phyloP scores from a whole-genome alignment of 2,329 filamentous ascomycete species.

The Colletotrichum abscissum region DNA sequence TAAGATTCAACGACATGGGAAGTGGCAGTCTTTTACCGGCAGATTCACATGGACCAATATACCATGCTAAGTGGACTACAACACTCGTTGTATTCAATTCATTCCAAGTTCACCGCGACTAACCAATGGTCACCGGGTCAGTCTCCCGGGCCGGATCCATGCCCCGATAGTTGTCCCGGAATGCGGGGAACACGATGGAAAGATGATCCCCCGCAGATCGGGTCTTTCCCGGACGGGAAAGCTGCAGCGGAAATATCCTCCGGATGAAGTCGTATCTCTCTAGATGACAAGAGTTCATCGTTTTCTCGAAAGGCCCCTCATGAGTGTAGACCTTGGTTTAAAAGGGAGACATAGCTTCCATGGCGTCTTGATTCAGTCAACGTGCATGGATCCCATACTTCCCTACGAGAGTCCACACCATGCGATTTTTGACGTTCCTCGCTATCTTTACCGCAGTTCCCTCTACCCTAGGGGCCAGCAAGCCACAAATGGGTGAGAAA shows the following conservation, averaged over 20 bases:
- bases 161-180: slow-evolving; percentile 8
- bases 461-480: neutral
- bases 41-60: neutral
- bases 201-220: slow-evolving; percentile 6
- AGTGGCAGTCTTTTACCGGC: neutral
- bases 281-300: neutral
- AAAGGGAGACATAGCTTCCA: neutral
- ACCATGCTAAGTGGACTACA: neutral
- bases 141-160: neutral
- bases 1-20: neutral
- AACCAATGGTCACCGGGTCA: neutral
- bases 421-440: neutral
- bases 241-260: neutral
- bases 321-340: neutral
- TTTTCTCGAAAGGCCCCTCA: neutral
- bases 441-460: neutral
- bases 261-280: neutral
- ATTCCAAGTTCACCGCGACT: neutral
- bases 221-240: neutral
- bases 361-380: neutral
- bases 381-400: no score
- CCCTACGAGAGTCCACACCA: neutral
- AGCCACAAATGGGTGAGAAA: slow-evolving; percentile 10
- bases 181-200: neutral
- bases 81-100: neutral